Evolutionary conservation across 257 asterid genomes (phyloP), one percentile per base, ranked within the genome.

Genomic region (Solanum rostratum): DNA sequence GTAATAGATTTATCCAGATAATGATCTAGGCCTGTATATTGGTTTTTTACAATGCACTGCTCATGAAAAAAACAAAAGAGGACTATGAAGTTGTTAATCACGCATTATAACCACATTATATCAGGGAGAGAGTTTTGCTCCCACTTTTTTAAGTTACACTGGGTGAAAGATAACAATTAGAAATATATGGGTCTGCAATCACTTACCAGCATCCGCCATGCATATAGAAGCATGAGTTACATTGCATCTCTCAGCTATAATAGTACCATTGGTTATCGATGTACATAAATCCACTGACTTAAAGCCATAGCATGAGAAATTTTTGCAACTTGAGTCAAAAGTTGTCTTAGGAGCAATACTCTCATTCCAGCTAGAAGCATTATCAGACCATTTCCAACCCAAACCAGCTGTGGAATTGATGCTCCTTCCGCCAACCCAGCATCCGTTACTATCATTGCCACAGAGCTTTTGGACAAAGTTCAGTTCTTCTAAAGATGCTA

Each of bases 361-460:
- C 68, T 84, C 62, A 86, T 94, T 91, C 95, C 91, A 92, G 84
- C 71, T 66, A 76, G 94, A 89, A 65, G 92, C 82, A 87, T 89
- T 88, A 60, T 91, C 98, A 49, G 98, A 93, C 99, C 99, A 94
- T 87, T 84, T 89, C 97, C 98, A 96, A 74, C 81, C 74, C 65
- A 80, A 81, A 81, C 82, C 82, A 68, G 37, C 81, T 45, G 91
- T 76, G 52, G 59, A 81, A 41, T 90, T 85, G 82, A 69, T 81
- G 65, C 81, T 85, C 88, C 90, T 90, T 70, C 98, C 98, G 19
- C 98, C 99, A 90, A 96, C 89, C 99, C 99, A 96, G 88, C 99
- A 96, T 87, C 93, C 92, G 37, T 78, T 89, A 41, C 88, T 80
- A 83, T 79, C 90, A 84, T 85, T 90, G 88, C 85, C 65, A 79